phyloP scores from a whole-genome alignment of 2,329 filamentous ascomycete genomes.

The Mycosphaerella sp. region DNA sequence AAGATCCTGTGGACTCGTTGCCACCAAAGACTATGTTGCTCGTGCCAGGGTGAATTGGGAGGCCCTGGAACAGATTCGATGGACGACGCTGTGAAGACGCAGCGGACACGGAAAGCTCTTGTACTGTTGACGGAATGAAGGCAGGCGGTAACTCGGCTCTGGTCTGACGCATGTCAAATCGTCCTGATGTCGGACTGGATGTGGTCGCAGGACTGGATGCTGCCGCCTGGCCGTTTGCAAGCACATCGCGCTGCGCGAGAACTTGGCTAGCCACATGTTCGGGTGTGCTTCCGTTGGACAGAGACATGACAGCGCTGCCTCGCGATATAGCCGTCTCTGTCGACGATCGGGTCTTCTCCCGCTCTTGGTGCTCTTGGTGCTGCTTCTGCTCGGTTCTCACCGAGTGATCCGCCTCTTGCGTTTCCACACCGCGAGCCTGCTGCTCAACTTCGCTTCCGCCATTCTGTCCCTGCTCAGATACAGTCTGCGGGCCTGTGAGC shows the following conservation, averaged over 20 bases:
- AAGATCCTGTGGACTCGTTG: conserved; percentile 34
- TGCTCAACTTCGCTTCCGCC: not conserved
- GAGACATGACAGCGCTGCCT: conserved; percentile 16
- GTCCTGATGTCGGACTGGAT: conserved; percentile 12
- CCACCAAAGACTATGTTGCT: conserved; percentile 37
- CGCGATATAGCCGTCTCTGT: conserved; percentile 16
- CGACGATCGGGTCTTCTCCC: conserved; percentile 1
- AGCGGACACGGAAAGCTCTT: conserved; percentile 23
- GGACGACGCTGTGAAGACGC: conserved; percentile 17
- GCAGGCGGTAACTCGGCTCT: conserved; percentile 30
- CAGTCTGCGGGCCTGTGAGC: not conserved
- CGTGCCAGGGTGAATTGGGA: conserved; percentile 24
- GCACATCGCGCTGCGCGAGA: not conserved
- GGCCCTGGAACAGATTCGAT: conserved; percentile 14
- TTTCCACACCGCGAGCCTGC: not conserved
- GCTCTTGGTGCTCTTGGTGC: conserved; percentile 1
- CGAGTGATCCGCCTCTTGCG: not conserved
- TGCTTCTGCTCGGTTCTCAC: not conserved
- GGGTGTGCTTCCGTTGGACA: conserved; percentile 16
- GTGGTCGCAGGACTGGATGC: conserved; percentile 5
- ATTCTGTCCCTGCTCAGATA: conserved; percentile 7
- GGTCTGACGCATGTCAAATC: conserved; percentile 26
- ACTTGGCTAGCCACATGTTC: conserved; percentile 5
- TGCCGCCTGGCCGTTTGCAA: conserved; percentile 12
- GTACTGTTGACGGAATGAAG: conserved; percentile 28